Evolutionary conservation across 306 rosid species (phyloP).

Genomic region (Cucumis cinereus): DNA sequence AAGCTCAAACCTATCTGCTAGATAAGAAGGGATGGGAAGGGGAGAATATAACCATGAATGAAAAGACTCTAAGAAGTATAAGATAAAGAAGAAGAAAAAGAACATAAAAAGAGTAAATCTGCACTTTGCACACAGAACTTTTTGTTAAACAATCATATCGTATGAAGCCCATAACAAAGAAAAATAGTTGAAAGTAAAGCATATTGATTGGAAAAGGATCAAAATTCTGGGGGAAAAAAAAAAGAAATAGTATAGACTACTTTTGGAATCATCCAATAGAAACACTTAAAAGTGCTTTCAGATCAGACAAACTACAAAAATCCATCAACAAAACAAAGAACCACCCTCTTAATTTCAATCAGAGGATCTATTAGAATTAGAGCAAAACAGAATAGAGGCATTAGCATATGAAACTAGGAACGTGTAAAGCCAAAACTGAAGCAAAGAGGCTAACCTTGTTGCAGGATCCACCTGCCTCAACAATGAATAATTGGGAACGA

Average conservation of each 20-base stretch:
- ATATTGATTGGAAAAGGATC: background rate
- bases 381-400: background rate
- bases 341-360: background rate
- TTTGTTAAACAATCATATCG: background rate
- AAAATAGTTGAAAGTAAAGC: background rate
- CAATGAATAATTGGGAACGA: constrained; percentile 39
- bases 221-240: background rate
- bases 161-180: background rate
- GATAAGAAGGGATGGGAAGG: background rate
- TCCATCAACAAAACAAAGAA: background rate
- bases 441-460: constrained; percentile 28
- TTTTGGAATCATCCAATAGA: background rate
- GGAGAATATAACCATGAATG: background rate
- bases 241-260: background rate
- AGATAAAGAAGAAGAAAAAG: background rate
- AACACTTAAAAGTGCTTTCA: background rate
- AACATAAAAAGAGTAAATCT: background rate
- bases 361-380: background rate
- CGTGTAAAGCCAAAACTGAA: background rate
- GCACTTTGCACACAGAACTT: background rate
- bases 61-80: background rate
- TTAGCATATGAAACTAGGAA: background rate
- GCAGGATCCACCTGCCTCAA: constrained; percentile 89
- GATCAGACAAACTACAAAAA: background rate
- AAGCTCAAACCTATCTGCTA: background rate